Base-by-base conservation (phyloP, 805 yeast genomes). In the Metschnikowia anglica region DNA sequence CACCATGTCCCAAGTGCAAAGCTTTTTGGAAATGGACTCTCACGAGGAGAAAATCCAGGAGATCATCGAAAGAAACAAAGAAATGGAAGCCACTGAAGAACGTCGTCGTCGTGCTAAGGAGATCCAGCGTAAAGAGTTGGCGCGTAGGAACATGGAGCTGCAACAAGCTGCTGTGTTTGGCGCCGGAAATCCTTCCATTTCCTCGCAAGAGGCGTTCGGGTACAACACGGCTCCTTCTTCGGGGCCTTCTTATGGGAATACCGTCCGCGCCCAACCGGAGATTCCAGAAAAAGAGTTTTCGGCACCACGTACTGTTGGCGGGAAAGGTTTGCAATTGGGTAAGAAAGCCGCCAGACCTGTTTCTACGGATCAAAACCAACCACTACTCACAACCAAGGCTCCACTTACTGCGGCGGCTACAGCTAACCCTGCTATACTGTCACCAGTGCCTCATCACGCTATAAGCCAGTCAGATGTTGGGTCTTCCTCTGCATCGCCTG, bases 21-120 rank as follows among this genome's bases (percentile, higher is more conserved):
- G 95, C 10, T 91, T 87, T 67, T 73, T 93, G 70, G 91, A 88
- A 61, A 91, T 93, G 98, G 98, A 93, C 68, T 86, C 96, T 30
- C 97, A 93, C 63, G 99, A 93, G 68, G 99, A 93, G 70, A 91
- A 88, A 73, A 91, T 95, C 60, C 98, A 93, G 73, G 97, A 93
- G 63, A 90, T 93, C 62, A 93, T 93, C 57, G 98, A 88, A 68
- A 82, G 90, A 65, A 93, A 93, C 73, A 93, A 93, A 70, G 99
- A 93, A 69, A 71, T 87, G 58, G 99, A 91, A 66, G 99, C 99
- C 30, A 83, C 88, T 42, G 99, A 93, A 68, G 97, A 91, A 67
- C 84, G 98, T 68, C 91, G 91, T 70, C 85, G 95, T 67, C 83
- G 88, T 62, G 97, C 98, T 38, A 88, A 85, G 64, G 95, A 86